These are phyloP conservation scores for Fennellomyces sp. DNA, from an alignment of 371 early-diverging fungal genomes.

Conservation along the genomic window DNA sequence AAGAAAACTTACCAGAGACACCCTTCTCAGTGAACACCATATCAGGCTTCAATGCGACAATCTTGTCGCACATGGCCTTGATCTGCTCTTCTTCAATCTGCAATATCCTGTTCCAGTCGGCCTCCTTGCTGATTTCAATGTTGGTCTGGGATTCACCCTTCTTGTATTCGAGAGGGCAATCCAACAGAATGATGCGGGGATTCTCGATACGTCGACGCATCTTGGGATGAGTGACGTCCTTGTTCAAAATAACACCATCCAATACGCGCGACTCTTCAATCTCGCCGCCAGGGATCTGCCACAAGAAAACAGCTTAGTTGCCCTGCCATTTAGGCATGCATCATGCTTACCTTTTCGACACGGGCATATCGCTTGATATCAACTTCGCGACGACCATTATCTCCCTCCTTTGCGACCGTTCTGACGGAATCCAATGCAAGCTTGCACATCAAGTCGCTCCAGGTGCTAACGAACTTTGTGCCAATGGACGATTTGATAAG, in stretches of 20 bases:
- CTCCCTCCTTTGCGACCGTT: constrained; percentile 80
- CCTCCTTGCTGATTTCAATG: constrained; percentile 97
- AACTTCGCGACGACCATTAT: constrained; percentile 79
- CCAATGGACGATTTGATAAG: constrained; percentile 94
- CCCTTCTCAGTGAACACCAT: constrained; percentile 99
- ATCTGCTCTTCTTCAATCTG: constrained; percentile 99
- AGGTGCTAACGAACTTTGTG: constrained; percentile 96
- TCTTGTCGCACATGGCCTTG: constrained; percentile 95
- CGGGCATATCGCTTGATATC: constrained; percentile 99
- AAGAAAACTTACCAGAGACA: constrained; percentile 75
- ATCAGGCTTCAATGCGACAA: constrained; percentile 97
- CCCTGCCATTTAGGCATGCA: no score
- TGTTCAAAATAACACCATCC: constrained; percentile 99
- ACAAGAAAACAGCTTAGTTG: no score
- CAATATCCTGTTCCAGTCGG: constrained; percentile 96
- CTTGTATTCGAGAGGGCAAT: constrained; percentile 99
- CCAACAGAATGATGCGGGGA: constrained; percentile 97
- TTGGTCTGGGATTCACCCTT: constrained; percentile 99
- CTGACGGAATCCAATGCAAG: constrained; percentile 97
- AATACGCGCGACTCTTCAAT: constrained; percentile 97
- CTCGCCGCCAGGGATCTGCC: constrained; percentile 98
- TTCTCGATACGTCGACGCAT: constrained; percentile 99
- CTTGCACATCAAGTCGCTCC: constrained; percentile 97
- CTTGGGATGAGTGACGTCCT: constrained; percentile 99
- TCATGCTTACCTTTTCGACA: constrained; percentile 96